Conservation (phyloP, 176 grass and related monocot genomes). For the Leersia perrieri region DNA sequence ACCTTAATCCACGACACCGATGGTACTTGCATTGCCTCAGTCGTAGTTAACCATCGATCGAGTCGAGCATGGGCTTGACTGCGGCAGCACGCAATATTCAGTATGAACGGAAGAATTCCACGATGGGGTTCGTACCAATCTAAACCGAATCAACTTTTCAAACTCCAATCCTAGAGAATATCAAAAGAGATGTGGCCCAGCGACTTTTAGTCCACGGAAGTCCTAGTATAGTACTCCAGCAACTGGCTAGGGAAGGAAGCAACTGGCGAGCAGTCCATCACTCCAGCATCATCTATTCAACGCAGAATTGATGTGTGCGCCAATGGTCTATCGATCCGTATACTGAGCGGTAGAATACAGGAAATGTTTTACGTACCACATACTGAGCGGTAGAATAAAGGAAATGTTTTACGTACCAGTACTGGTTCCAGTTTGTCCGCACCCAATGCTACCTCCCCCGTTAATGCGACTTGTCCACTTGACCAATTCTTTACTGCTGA, state of each 20-base stretch:
- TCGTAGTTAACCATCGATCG: background rate
- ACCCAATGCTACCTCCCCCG: background rate
- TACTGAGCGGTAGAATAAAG: background rate
- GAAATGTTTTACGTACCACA: background rate
- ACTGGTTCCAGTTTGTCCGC: background rate
- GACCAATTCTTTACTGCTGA: background rate
- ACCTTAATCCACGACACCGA: background rate
- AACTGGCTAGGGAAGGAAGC: background rate
- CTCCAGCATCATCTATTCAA: slow-evolving; percentile 16
- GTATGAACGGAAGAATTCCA: slow-evolving; percentile 14
- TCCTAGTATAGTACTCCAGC: no score
- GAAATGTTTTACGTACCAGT: background rate
- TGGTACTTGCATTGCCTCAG: background rate
- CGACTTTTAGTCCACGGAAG: background rate
- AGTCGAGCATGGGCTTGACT: no score
- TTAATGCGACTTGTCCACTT: background rate
- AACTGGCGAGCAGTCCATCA: background rate
- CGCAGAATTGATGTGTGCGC: background rate
- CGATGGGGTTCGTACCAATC: background rate
- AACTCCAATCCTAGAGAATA: background rate
- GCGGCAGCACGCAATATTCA: background rate
- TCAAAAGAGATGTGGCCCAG: background rate
- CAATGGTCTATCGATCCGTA: background rate
- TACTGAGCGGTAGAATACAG: background rate
- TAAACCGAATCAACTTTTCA: background rate